phyloP scores from a whole-genome alignment of 2,329 filamentous ascomycete genomes.

The Alternaria incomplexa region DNA sequence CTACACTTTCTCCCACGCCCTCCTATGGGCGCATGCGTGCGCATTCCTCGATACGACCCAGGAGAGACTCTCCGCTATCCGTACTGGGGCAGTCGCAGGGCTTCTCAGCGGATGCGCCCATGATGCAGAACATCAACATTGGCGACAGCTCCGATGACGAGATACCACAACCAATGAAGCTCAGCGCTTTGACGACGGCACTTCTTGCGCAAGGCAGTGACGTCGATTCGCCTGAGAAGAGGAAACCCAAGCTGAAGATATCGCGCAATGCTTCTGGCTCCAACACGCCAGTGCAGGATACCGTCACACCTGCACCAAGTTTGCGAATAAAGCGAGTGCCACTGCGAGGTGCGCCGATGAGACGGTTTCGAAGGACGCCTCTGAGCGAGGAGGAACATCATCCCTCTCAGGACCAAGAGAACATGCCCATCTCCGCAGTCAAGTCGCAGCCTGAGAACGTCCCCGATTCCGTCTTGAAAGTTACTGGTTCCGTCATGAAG shows the following conservation, averaged over 20 bases:
- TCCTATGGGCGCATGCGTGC: constrained; percentile 49
- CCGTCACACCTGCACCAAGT: constrained; percentile 50
- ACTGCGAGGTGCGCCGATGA: constrained; percentile 49
- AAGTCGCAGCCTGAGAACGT: constrained; percentile 37
- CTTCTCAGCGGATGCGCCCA: constrained; percentile 53
- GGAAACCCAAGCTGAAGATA: constrained; percentile 48
- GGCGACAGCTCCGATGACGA: constrained; percentile 96
- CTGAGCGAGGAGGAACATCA: constrained; percentile 48
- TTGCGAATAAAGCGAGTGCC: constrained; percentile 48
- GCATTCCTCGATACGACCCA: constrained; percentile 42
- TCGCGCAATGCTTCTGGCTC: constrained; percentile 41
- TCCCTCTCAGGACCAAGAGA: constrained; percentile 78
- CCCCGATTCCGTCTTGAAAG: constrained; percentile 38
- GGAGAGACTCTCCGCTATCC: constrained; percentile 56
- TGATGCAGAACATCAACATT: constrained; percentile 59
- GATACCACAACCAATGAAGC: constrained; percentile 83
- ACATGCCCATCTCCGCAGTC: constrained; percentile 60
- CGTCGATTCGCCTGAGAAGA: constrained; percentile 47
- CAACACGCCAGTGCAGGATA: constrained; percentile 49
- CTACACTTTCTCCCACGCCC: constrained; percentile 48
- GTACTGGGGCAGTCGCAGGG: constrained; percentile 53
- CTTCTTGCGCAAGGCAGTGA: constrained; percentile 64
- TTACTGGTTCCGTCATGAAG: constrained; percentile 46
- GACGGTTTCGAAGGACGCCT: constrained; percentile 47
- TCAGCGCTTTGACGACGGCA: constrained; percentile 90